phyloP scores from a whole-genome alignment of 1,284 basidiomycete genomes.

The Trichosporon sp. region DNA sequence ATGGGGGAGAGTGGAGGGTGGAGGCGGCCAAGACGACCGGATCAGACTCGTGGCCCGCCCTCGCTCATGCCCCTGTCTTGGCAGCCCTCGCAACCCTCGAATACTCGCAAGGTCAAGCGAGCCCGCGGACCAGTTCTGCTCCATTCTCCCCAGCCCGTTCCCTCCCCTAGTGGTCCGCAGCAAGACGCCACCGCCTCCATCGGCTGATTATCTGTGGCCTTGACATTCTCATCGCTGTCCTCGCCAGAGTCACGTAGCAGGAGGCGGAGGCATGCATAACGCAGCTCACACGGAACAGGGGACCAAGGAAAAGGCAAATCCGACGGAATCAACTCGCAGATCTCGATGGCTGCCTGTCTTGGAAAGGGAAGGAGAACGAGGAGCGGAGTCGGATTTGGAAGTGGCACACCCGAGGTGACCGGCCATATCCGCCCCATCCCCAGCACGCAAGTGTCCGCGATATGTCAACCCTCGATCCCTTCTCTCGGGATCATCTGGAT shows the following conservation, averaged over 20 bases:
- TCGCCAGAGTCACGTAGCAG: neutral
- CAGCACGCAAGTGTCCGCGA: neutral
- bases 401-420: neutral
- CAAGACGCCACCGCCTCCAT: too few species aligned
- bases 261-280: slow-evolving; percentile 1
- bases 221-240: neutral
- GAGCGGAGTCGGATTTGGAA: neutral
- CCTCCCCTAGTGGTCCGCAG: too few species aligned
- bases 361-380: neutral
- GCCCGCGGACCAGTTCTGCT: slow-evolving; percentile 1
- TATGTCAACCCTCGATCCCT: too few species aligned
- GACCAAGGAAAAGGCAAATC: too few species aligned
- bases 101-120: neutral
- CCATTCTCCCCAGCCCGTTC: neutral
- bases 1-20: neutral
- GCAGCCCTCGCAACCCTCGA: too few species aligned
- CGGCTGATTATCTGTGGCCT: neutral
- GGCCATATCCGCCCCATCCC: neutral
- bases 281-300: too few species aligned
- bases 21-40: neutral
- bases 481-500: neutral
- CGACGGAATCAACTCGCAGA: neutral
- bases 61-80: neutral
- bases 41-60: neutral
- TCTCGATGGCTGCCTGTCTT: neutral